Conservation (phyloP, 768 basidiomycete species). For the Pleurotus pulmonarius region DNA sequence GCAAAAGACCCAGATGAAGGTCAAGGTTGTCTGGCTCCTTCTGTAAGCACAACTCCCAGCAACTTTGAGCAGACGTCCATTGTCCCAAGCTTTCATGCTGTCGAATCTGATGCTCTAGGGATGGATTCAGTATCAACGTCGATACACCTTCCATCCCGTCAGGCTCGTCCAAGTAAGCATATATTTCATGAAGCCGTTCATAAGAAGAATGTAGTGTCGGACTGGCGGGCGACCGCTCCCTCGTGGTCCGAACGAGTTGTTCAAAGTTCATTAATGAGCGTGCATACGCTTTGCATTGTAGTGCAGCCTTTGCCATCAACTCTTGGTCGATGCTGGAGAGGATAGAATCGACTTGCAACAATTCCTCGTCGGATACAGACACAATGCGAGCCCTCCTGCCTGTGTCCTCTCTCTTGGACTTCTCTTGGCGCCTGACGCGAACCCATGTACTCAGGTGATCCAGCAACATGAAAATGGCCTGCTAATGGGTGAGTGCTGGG, state of each 20-base stretch:
- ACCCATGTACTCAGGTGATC: constrained; percentile 94
- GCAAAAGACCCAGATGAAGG: constrained; percentile 84
- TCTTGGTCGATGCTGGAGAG: constrained; percentile 81
- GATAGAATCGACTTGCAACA: constrained; percentile 73
- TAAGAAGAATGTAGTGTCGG: constrained; percentile 66
- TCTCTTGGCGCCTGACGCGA: constrained; percentile 67
- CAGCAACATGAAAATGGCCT: constrained; percentile 93
- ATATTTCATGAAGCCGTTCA: constrained; percentile 92
- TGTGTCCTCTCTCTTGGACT: constrained; percentile 41
- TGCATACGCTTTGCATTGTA: constrained; percentile 93
- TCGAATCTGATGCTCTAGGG: constrained; percentile 92
- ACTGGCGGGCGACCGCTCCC: constrained; percentile 34
- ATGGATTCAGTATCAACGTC: constrained; percentile 80
- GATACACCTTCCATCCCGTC: constrained; percentile 99
- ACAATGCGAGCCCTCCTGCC: constrained; percentile 41
- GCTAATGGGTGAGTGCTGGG: not conserved
- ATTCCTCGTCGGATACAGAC: constrained; percentile 50
- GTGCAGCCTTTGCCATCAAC: constrained; percentile 89
- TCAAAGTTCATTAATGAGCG: constrained; percentile 95
- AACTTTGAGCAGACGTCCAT: constrained; percentile 99
- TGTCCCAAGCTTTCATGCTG: constrained; percentile 95
- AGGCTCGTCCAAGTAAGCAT: constrained; percentile 93
- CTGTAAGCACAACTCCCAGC: constrained; percentile 95
- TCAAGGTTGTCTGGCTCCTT: constrained; percentile 86
- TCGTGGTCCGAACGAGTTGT: constrained; percentile 62